Evolutionary conservation across 1,284 basidiomycete genomes (phyloP), one percentile per base, ranked within the genome.

Genomic region (Austroboletus novae-zelandiae): DNA sequence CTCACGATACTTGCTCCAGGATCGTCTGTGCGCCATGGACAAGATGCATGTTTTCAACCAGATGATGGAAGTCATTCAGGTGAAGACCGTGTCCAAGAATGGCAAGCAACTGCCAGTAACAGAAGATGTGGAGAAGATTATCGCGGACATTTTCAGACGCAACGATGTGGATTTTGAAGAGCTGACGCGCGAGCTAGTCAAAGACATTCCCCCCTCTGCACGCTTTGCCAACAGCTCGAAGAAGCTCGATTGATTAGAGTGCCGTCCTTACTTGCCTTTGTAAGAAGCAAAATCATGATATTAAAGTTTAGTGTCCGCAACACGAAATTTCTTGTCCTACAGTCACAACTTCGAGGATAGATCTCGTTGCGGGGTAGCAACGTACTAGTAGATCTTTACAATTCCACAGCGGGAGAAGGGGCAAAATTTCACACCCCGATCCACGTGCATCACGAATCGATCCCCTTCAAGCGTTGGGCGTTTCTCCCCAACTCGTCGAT

Each of bases 41-140:
- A 68, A 66, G 40, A 34, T 50, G 2, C 51, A 67, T 14, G 66
- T 69, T 20, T 66, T 66, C 44, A 32, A 52, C 20, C 67, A 66
- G 43, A 61, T 68, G 58, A 68, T 69, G 58, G 67, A 66, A 42
- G 64, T 67, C 39, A 62, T 66, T 6, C 67, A 64, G 47, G 55
- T 58, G 36, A 68, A 69, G 34, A 68, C 67, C 2, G 25, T 68
- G 45, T 37, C 66, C 1, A 56, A 55, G 32, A 57, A 62, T 2
- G 65, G 66, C 27, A 42, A 27, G 36, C 51, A 55, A 1, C 40
- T 66, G 4, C 52, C 56, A 17, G 57, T 69, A 20, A 57, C 66
- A 0, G 66, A 62, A 23, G 66, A 66, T 17, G 67, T 65, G 4
- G 65, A 66, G 46, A 48, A 51, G 20, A 67, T 69, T 41, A 54